Conservation (phyloP, 176 grass and related monocot species). For the Tillandsia fasciculata region DNA sequence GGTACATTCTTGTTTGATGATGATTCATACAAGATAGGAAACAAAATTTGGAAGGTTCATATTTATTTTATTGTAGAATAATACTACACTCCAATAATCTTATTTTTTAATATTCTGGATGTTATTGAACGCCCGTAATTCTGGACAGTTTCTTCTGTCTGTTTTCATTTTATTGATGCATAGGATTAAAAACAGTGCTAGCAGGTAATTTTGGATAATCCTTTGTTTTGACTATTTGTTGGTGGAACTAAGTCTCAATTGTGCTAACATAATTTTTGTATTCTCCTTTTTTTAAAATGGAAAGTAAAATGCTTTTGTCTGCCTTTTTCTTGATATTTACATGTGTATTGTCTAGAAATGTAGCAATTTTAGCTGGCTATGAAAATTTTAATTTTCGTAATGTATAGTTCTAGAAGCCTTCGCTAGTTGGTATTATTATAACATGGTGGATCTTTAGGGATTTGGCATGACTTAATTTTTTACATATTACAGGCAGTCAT, state of each 20-base stretch:
- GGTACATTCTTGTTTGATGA: conserved; percentile 29
- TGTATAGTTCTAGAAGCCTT: background rate
- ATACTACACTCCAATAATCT: background rate
- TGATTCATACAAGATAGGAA: background rate
- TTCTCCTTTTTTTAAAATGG: conserved; percentile 2
- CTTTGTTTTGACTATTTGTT: background rate
- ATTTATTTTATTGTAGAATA: background rate
- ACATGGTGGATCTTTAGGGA: background rate
- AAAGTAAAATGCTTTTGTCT: background rate
- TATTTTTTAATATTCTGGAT: background rate
- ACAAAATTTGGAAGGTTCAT: background rate
- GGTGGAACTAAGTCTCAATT: background rate
- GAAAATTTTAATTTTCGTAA: background rate
- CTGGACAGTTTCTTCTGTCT: background rate
- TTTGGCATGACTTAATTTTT: conserved; percentile 10
- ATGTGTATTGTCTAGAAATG: background rate
- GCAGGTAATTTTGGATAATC: no score
- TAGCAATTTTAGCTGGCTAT: background rate
- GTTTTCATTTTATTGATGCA: background rate
- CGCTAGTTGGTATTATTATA: background rate
- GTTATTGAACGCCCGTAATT: background rate
- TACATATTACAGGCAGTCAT: conserved; percentile 62
- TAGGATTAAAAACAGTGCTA: background rate
- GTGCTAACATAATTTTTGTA: background rate
- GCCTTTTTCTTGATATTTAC: conserved; percentile 6